Conservation (phyloP, 331 rosid species). For the Malus hybrid region DNA sequence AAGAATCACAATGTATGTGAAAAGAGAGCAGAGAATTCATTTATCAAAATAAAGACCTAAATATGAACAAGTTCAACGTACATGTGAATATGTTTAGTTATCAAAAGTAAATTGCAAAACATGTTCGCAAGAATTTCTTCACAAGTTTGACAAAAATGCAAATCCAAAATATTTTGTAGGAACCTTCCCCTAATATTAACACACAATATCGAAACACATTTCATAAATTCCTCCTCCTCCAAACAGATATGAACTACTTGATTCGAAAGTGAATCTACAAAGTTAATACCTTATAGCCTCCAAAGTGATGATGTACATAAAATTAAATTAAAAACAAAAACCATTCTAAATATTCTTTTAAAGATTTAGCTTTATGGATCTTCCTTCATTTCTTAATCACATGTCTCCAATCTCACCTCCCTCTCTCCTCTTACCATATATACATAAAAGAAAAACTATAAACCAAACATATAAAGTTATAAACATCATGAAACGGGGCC, state of each 20-base stretch:
- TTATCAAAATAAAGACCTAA: not conserved
- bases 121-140: too few species aligned
- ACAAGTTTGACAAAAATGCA: not conserved
- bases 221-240: not conserved
- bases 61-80: too few species aligned
- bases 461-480: not conserved
- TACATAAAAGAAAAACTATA: not conserved
- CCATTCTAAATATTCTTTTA: not conserved
- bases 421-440: not conserved
- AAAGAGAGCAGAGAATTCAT: not conserved
- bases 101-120: too few species aligned
- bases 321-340: not conserved
- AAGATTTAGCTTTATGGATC: not conserved
- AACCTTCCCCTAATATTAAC: not conserved
- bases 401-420: not conserved
- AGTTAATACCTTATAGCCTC: not conserved
- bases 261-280: not conserved
- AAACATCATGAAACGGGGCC: not conserved
- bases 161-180: not conserved
- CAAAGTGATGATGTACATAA: not conserved
- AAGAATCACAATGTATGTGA: not conserved
- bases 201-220: not conserved
- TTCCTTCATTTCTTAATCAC: not conserved
- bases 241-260: not conserved
- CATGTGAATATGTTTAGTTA: too few species aligned